Base-by-base conservation (phyloP, 2,329 filamentous ascomycete genomes). In the Fusarium sp. region DNA sequence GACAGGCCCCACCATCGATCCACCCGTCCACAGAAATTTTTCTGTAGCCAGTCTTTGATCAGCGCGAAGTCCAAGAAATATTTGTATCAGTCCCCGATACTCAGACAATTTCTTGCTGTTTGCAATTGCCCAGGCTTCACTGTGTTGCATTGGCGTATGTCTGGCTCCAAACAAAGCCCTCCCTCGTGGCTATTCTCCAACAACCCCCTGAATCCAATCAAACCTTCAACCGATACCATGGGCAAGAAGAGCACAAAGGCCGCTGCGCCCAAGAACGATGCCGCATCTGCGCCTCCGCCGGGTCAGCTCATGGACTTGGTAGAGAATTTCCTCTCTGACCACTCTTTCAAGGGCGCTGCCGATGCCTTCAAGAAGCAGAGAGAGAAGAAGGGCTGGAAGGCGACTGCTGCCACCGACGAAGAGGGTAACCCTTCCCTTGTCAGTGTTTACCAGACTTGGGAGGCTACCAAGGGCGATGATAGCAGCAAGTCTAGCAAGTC, bases 291-390 rank as follows among this genome's bases (percentile, higher is more conserved):
- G 15, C 62, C 84, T 52, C 86, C 89, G 32, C 87, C 92, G 9
- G 81, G 87, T 33, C 87, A 92, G 80, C 84, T 95, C 40, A 84
- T 95, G 79, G 88, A 90, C 69, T 84, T 94, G 21, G 87, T 95
- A 76, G 89, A 90, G 71, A 82, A 83, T 28, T 95, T 94, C 81
- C 86, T 95, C 56, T 86, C 87, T 46, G 87, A 91, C 50, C 87
- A 92, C 80, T 88, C 89, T n/a, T 92, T 93, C 77, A 81, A 86
- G 53, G 85, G 86, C 66, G 89, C 92, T 50, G 88, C 88, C 77
- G 84, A 86, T 67, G 88, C 89, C 9, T 92, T 94, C 78, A 85
- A 86, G 75, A 89, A 91, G 79, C 90, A 94, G 79, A 85, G 88
- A 60, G 87, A 83, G 79, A 86, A 84, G 81, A 87, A 87, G 72